Percentiles rank a stretch among this genome's conserved stretches.
phyloP scores from a whole-genome alignment of 2,329 filamentous ascomycete genomes.

The Tolypocladium ophioglossoides region DNA sequence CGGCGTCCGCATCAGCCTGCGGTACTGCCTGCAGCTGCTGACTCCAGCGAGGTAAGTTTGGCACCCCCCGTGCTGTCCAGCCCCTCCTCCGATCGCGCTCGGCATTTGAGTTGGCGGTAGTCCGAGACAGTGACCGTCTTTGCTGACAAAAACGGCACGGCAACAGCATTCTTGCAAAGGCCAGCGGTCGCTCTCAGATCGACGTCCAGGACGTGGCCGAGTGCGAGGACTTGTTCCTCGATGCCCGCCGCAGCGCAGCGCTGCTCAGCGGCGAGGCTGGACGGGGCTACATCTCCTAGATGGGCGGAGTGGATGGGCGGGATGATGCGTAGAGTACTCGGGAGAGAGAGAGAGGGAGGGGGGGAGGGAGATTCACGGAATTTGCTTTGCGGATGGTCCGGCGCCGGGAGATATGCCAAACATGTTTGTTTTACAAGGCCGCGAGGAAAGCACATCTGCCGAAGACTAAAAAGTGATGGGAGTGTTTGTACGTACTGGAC shows the following conservation, averaged over 20 bases:
- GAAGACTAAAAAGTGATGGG: background rate
- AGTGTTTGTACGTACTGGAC: background rate
- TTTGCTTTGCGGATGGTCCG: slow-evolving; percentile 1
- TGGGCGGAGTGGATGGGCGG: background rate
- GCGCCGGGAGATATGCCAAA: slow-evolving; percentile 1
- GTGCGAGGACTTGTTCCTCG: slow-evolving; percentile 76
- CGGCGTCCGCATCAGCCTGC: slow-evolving; percentile 78
- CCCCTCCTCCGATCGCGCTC: background rate
- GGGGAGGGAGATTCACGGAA: background rate
- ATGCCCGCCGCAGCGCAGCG: slow-evolving; percentile 66
- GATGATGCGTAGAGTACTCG: background rate
- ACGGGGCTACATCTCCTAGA: slow-evolving; percentile 51
- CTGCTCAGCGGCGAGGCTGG: slow-evolving; percentile 55
- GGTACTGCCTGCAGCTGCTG: slow-evolving; percentile 88
- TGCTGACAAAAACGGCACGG: slow-evolving; percentile 18
- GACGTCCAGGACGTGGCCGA: slow-evolving; percentile 69
- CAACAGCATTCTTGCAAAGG: slow-evolving; percentile 71
- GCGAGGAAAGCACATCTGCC: background rate
- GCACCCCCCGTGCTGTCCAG: background rate
- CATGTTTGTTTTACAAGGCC: background rate
- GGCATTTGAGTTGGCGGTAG: background rate
- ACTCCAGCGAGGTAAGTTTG: slow-evolving; percentile 61
- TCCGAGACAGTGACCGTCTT: background rate
- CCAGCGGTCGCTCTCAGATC: slow-evolving; percentile 68
- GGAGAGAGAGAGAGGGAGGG: background rate